Base-by-base conservation (phyloP, 345 rosid genomes). In the Triadica sebifera region DNA sequence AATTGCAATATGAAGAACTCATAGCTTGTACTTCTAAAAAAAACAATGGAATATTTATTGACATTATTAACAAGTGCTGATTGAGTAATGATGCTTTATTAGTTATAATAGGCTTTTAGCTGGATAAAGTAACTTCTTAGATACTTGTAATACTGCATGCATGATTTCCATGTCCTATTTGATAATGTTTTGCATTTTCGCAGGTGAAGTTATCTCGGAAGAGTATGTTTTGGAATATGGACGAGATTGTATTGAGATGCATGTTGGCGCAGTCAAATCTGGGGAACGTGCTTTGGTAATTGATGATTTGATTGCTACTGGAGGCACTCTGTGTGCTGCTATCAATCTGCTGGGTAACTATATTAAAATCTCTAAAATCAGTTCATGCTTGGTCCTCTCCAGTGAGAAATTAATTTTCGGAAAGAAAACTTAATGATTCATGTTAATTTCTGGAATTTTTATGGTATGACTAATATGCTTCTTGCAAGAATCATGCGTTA, bases 321-420 rank as follows among this genome's bases (percentile, higher is more conserved):
- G 99, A 1, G 98, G 99, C 73, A 93, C 99, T 63, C 91, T 93
- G 22, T 85, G 94, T 55, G 98, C 98, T 52, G 99, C 99, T 70
- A 95, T 93, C 84, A 95, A 86, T 72, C 82, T 93, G 79, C 88
- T 95, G 16, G 97, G 99, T 95, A 88, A 67, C 50, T 56, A 9
- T 20, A 11, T n/a, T n/a, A n/a, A 56, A 75, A 43, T 70, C 20
- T 12, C 20, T 12, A 17, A 20, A 15, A 2, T 70, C 20, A 19
- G 17, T 10, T 8, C 60, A 4, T 57, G 8, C 13, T 57, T 57
- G 6, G 12, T 7, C 37, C 24, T 57, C 20, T 53, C 6, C 5
- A 29, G 8, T 57, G 20, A 52, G 13, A 57, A 5, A 12, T 56
- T n/a, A n/a, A 6, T 19, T 56, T 12, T n/a, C 1, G 60, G 8